A percentile compares a stretch with the other conserved stretches of the same genome.
Evolutionary conservation across 169 alveolate species (phyloP).

Genomic region (Plasmodium gonderi): DNA sequence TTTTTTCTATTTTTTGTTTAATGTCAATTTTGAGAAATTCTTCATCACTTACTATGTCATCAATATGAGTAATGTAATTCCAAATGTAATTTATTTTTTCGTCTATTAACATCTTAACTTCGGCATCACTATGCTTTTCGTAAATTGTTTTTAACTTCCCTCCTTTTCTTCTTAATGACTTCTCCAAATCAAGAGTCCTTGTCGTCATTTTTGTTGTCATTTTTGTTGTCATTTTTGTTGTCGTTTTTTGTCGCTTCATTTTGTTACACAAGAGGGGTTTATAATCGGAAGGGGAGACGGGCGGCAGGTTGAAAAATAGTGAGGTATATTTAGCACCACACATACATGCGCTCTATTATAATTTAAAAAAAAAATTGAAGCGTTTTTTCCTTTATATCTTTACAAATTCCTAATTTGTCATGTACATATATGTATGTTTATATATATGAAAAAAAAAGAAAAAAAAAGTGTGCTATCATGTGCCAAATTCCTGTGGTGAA

Average conservation of each 20-base stretch:
- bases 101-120: conserved; percentile 31
- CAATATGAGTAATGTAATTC: conserved; percentile 65
- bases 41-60: conserved; percentile 50
- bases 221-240: not conserved
- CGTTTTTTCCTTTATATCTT: too few species aligned
- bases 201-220: not conserved
- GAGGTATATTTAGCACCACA: too few species aligned
- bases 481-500: not conserved
- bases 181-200: conserved; percentile 14
- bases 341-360: too few species aligned
- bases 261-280: too few species aligned
- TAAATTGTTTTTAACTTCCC: conserved; percentile 64
- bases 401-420: too few species aligned
- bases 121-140: conserved; percentile 30
- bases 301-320: too few species aligned
- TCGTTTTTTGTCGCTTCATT: conserved; percentile 10
- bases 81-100: conserved; percentile 45
- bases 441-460: conserved; percentile 6
- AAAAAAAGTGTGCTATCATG: not conserved
- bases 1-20: conserved; percentile 57
- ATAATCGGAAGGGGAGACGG: not conserved
- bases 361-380: too few species aligned
- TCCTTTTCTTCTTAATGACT: conserved; percentile 33
- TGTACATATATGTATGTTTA: too few species aligned
- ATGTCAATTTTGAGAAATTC: conserved; percentile 52